Conservation (phyloP, 176 grass and related monocot species). For the Lolium rigidum region DNA sequence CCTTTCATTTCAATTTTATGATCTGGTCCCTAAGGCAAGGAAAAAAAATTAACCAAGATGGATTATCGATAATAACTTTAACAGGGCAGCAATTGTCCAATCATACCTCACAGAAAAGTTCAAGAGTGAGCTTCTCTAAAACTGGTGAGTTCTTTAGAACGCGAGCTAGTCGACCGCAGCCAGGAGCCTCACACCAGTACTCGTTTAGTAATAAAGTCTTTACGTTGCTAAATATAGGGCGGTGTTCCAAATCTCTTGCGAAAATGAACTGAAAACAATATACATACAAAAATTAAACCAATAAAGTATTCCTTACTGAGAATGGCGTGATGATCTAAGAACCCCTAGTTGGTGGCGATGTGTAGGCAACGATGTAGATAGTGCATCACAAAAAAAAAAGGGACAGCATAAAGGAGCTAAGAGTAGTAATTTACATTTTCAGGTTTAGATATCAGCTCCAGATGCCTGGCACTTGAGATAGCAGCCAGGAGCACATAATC, state of each 20-base stretch:
- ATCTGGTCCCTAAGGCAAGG: not conserved
- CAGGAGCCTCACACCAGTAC: not conserved
- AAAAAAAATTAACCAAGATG: not conserved
- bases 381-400: not conserved
- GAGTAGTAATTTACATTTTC: not conserved
- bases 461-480: slow-evolving; percentile 4
- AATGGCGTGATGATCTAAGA: not conserved
- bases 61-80: not conserved
- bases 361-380: not conserved
- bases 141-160: not conserved
- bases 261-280: not conserved
- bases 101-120: not conserved
- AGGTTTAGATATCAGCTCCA: not conserved
- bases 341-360: not conserved
- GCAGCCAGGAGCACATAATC: not conserved
- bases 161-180: not conserved
- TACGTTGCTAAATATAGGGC: not conserved
- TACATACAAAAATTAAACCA: not conserved
- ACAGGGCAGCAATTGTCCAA: not conserved
- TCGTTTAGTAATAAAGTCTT: not conserved
- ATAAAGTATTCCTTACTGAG: not conserved
- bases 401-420: not conserved
- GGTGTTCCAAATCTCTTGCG: not conserved
- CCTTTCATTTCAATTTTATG: not conserved
- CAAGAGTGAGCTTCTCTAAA: slow-evolving; percentile 1